These are phyloP conservation scores for Auricularia heimuer DNA, from an alignment of 768 basidiomycete species.

Conservation along the genomic window DNA sequence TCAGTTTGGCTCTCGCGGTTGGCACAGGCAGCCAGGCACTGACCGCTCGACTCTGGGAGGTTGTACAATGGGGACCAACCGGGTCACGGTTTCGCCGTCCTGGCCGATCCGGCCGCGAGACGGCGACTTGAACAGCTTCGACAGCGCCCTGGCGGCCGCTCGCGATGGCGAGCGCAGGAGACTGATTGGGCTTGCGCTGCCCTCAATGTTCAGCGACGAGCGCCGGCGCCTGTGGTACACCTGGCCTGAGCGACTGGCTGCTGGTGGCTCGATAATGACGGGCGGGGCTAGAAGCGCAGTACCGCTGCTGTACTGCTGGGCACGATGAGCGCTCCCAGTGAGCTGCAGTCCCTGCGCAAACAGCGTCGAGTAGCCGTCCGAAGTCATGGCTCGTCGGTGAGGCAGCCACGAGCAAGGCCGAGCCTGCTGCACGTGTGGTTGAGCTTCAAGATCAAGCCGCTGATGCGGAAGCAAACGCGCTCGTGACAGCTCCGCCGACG, in stretches of 20 bases:
- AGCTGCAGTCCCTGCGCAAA: not conserved
- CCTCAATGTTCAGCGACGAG: not conserved
- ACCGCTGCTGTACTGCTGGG: no score
- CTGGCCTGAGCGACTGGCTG: not conserved
- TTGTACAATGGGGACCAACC: not conserved
- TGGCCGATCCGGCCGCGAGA: not conserved
- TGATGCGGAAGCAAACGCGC: not conserved
- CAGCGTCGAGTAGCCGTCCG: not conserved
- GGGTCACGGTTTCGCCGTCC: not conserved
- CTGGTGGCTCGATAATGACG: not conserved
- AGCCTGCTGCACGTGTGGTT: not conserved
- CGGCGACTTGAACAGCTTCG: not conserved
- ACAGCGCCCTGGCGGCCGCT: not conserved
- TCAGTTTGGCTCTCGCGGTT: not conserved
- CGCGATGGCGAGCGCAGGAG: not conserved
- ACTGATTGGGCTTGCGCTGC: not conserved
- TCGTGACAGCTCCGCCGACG: no score
- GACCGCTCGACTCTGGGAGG: not conserved
- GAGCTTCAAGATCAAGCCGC: not conserved
- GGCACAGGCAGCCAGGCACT: not conserved
- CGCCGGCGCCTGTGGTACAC: not conserved
- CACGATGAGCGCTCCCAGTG: not conserved
- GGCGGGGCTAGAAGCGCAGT: not conserved
- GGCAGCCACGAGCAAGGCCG: not conserved
- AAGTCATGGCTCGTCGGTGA: not conserved